Evolutionary conservation across 78 protist genomes (phyloP).

Genomic region (Blattamonas nauphoetae): DNA sequence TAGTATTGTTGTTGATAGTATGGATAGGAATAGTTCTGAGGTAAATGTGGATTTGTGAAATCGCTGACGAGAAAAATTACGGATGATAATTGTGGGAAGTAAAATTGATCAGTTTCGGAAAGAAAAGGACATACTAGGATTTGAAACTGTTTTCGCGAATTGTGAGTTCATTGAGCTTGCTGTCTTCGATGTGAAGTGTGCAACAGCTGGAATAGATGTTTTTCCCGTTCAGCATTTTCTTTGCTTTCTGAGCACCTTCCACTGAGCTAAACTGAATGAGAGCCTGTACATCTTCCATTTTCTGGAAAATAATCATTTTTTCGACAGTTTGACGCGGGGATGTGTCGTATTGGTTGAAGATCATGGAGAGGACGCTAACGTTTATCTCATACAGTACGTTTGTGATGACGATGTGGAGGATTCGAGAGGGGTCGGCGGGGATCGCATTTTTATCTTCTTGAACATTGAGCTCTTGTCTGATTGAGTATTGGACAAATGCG

Average conservation of each 20-base stretch:
- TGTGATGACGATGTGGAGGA: slow-evolving; percentile 43
- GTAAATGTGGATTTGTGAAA: no score
- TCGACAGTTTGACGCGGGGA: not conserved
- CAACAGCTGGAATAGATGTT: slow-evolving; percentile 48
- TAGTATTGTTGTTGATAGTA: not conserved
- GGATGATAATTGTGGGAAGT: not conserved
- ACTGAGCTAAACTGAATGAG: slow-evolving; percentile 26
- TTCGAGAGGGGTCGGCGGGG: not conserved
- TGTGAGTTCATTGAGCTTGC: slow-evolving; percentile 31
- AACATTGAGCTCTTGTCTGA: not conserved
- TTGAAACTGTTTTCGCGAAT: slow-evolving; percentile 39
- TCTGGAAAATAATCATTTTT: slow-evolving; percentile 49
- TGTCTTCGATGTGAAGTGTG: slow-evolving; percentile 43
- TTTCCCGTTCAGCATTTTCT: slow-evolving; percentile 41
- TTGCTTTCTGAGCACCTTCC: slow-evolving; percentile 34
- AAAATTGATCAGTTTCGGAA: not conserved
- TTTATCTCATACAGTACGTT: slow-evolving; percentile 53
- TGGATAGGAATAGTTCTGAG: no score
- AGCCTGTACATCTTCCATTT: slow-evolving; percentile 41
- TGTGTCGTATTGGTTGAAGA: not conserved
- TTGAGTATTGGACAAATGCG: not conserved
- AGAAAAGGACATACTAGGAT: not conserved
- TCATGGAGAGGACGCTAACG: slow-evolving; percentile 43
- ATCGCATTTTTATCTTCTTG: not conserved
- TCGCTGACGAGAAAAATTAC: not conserved